Base-by-base conservation (phyloP, 345 rosid genomes). In the Draba incana region DNA sequence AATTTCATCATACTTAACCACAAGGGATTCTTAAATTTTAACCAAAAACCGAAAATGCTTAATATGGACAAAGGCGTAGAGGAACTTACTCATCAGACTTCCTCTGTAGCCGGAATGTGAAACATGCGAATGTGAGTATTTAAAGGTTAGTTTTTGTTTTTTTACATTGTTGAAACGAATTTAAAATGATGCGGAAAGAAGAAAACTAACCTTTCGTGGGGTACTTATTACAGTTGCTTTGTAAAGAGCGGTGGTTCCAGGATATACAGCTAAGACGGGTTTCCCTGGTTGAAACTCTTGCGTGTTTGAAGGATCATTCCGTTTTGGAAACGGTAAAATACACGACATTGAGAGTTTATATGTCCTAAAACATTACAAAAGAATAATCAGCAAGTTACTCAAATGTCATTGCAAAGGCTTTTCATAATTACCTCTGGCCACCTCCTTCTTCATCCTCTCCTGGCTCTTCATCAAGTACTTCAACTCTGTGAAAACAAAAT, bases 211-310 rank as follows among this genome's bases (percentile, higher is more conserved):
- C 81, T 81, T 69, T 92, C 88, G 82, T 63, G 90, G 88, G 20
- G 92, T 69, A 65, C 75, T 82, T 38, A 86, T 82, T 15, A 94
- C 97, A 43, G 99, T 94, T 49, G 99, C 99, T 82, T 92, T 94
- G 46, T 91, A 94, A 16, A 94, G 92, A 14, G 97, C 89, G 20
- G 98, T 91, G 38, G 99, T 94, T 78, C 96, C 99, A 2, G 99
- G 99, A 85, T 94, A 94, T 68, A 94, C 98, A n/a, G 99, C 99
- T 84, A 94, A 84, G 57, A 91, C 99, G 44, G 81, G 93, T 69
- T 80, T 81, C 66, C 96, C 90, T 2, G 83, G 72, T 50, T 75
- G 79, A 62, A 83, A 91, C 65, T 94, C 99, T 14, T 64, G 90
- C 51, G 77, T 82, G 15, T 69, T 81, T 38, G 92, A 73, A 57